Evolutionary conservation across 108 stramenopile genomes (phyloP), one percentile per base, ranked within the genome.

Genomic region (Schizochytrium sp.): DNA sequence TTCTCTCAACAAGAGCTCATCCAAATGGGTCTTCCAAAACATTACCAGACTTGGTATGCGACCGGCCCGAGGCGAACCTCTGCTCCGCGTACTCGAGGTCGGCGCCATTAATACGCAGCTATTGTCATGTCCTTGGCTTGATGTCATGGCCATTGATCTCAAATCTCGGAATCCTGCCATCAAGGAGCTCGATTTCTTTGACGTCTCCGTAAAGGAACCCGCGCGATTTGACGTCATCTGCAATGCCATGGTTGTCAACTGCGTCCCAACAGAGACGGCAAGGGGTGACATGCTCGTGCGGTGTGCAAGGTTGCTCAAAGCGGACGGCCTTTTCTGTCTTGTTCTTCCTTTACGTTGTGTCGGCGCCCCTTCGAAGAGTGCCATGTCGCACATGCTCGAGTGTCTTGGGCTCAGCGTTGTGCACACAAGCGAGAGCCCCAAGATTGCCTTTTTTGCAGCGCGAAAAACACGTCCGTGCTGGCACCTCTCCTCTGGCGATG

Each of bases 71-170:
- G 57, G 87, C 21, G 16, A 6, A 5, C 14, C 55, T 19, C 23
- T 10, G 87, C 55, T 97, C n/a, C 48, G n/a, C 45, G 51, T 53
- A 16, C 91, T 98, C 51, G 98, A 98, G 92, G 93, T 98, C 44
- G 98, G 98, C n/a, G 97, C 97, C 18, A 97, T 98, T 87, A 98
- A 97, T 88, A 96, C 95, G 14, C 96, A 97, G 90, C 95, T 98
- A 4, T 60, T 97, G 47, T 25, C 34, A n/a, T 10, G 59, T 16
- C 90, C 91, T 47, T 92, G 91, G 16, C 89, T 98, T 34, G 88
- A 95, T 23, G 95, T 96, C 5, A 88, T 93, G 19, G 96, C 97
- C 6, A 96, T 98, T 63, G 97, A 98, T 92, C 89, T 98, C 28
- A 91, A 95, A 58, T 95, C 96, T 21, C 93, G 93, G 88, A 89